Evolutionary conservation across 768 basidiomycete genomes (phyloP), one percentile per base, ranked within the genome.

Genomic region (Mycena indigotica): DNA sequence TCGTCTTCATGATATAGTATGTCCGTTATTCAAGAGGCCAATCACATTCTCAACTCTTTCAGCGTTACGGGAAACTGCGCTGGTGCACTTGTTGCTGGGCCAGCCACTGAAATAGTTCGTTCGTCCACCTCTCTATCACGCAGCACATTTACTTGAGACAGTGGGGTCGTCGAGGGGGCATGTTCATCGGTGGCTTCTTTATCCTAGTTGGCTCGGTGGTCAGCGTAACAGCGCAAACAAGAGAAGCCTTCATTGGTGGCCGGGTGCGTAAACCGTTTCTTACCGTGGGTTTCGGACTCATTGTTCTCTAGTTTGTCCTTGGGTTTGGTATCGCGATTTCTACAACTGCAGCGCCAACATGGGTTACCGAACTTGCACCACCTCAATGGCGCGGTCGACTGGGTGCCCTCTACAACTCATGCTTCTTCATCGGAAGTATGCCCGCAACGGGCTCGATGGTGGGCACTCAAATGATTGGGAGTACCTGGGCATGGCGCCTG

Each of bases 401-500:
- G 15, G 79, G 77, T 32, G 80, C 83, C 63, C 75, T 81, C 32
- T 79, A 77, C 19, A 75, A 75, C n/a, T 67, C 83, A 52, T 80
- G 53, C 52, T 63, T 65, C 53, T 63, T 62, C 52, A 67, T 69
- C 10, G 67, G 67, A 6, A 61, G 59, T 49, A 69, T 69, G 5
- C 67, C 67, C 16, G 67, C 67, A 3, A 69, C 65, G 0, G 63
- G 65, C 28, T 28, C 63, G 28, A 66, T 66, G 62, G 63, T 64
- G 8, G 62, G 62, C n/a, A 83, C 85, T 8, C 76, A 79, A 66
- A 69, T 71, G 59, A 78, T 85, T 45, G 65, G 63, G 53, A 77
- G 65, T 48, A 72, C 77, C 12, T 86, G 82, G 83, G 71, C 82
- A 28, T 88, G 86, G 86, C 80, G 87, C 52, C 72, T 86, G 39